Base-by-base conservation (phyloP, 2,329 filamentous ascomycete species). In the Penicillium sp. region DNA sequence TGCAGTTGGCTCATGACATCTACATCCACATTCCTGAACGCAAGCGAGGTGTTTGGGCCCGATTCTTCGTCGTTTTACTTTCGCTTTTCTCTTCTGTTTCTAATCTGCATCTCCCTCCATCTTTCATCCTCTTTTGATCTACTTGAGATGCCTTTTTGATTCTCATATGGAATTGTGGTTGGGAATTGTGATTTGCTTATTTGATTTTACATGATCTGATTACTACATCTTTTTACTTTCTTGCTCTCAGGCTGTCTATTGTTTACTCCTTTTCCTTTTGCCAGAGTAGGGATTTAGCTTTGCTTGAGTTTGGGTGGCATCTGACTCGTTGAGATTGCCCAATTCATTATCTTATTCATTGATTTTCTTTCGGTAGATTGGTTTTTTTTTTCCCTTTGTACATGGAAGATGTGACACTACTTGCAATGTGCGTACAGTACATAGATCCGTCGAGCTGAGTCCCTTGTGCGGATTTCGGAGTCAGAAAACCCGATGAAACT, bases 41-140 rank as follows among this genome's bases (percentile, higher is more conserved):
- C 55, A 59, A 62, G 59, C 60, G 51, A 54, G 61, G 61, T 61
- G 61, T 63, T 63, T 53, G 58, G 58, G 42, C 56, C 49, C 35
- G 35, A 20, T 50, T 58, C 56, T 42, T 46, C 58, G 51, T 59
- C 47, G 46, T 46, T 33, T 45, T 43, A 41, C 38, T 25, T 25
- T 40, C 36, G 18, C 9, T 24, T 40, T 14, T 5, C 24, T 20
- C 10, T 25, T 41, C 13, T 9, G 13, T n/a, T 41, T 16, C 22
- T 27, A 25, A 24, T 25, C 38, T 41, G 24, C 38, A 41, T 16
- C 9, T 16, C 39, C 22, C 5, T n/a, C 13, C 39, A 27, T 24
- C n/a, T 41, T 25, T n/a, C 39, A 27, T 27, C 36, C 18, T 24
- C 36, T 13, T 22, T 39, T 10, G 39, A 41, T 27, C n/a, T 20